Evolutionary conservation across 2,329 filamentous ascomycete species (phyloP).

Genomic region (Helminthosporium solani): DNA sequence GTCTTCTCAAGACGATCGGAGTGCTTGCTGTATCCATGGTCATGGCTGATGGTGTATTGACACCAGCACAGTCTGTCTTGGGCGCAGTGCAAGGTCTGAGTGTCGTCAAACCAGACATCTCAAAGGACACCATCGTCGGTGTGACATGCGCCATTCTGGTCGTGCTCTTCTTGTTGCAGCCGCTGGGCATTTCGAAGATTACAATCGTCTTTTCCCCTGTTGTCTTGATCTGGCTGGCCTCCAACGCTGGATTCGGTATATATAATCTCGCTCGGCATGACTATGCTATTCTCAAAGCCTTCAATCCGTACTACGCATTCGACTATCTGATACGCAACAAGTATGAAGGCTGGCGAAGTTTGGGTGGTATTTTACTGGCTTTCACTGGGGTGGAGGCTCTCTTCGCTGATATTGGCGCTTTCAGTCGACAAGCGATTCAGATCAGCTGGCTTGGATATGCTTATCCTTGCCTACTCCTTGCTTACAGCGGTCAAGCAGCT

Average conservation of each 20-base stretch:
- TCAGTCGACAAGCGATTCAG: slow-evolving; percentile 67
- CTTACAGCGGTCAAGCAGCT: slow-evolving; percentile 71
- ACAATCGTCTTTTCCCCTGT: slow-evolving; percentile 65
- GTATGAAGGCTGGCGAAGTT: slow-evolving; percentile 61
- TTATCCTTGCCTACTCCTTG: slow-evolving; percentile 66
- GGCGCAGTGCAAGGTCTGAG: slow-evolving; percentile 64
- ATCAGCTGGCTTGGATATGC: slow-evolving; percentile 69
- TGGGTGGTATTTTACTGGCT: slow-evolving; percentile 70
- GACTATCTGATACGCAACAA: slow-evolving; percentile 61
- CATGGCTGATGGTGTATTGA: slow-evolving; percentile 66
- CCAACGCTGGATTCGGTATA: slow-evolving; percentile 64
- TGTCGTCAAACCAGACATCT: slow-evolving; percentile 60
- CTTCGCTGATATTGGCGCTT: slow-evolving; percentile 76
- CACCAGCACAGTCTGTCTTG: slow-evolving; percentile 68
- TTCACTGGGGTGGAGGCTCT: slow-evolving; percentile 78
- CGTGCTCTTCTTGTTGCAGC: slow-evolving; percentile 64
- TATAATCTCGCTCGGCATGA: slow-evolving; percentile 53
- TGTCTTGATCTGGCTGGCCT: slow-evolving; percentile 65
- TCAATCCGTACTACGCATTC: slow-evolving; percentile 59
- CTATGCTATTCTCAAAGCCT: slow-evolving; percentile 53
- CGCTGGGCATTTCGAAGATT: slow-evolving; percentile 63
- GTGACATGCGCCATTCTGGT: slow-evolving; percentile 65
- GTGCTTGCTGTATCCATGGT: slow-evolving; percentile 69
- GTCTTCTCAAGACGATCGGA: slow-evolving; percentile 60
- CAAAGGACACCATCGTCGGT: slow-evolving; percentile 60